Evolutionary conservation across 2,329 filamentous ascomycete species (phyloP), one percentile per base, ranked within the genome.

Genomic region (Colletotrichum sp.): DNA sequence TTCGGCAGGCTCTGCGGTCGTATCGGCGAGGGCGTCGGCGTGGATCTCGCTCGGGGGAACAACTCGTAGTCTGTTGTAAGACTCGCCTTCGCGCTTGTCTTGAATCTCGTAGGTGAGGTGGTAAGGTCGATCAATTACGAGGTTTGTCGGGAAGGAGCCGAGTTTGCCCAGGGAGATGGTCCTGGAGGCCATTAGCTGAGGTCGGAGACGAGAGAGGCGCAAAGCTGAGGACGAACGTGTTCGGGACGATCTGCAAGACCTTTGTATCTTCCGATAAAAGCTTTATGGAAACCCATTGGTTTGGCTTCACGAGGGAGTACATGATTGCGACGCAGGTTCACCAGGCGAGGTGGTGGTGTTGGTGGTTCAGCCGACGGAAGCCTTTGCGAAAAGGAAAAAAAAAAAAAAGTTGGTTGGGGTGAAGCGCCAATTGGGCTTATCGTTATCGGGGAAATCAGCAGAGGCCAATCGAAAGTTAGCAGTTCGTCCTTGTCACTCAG

Each of bases 91-190:
- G 30, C 88, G 85, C 81, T 91, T 92, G 80, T 98, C 95, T 78
- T 94, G 90, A 3, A 99, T 89, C 84, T 99, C 96, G 85, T 95
- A 99, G 1, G 96, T 99, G 76, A 98, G 88, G 86, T 98, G 92
- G 83, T 95, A 98, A 0, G 97, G 97, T 9, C 97, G 93, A n/a
- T 95, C 94, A 77, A 99, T 91, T 61, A 99, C 92, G 36, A 97
- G 91, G 82, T 99, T 98, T 68, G 95, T 93, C 18, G 95, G 94
- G 82, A 99, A 98, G 3, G 92, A 92, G 78, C 97, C 97, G 83
- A 97, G 98, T 91, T 98, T 99, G 72, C 96, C 96, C 39, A 99
- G 89, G 3, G 95, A 95, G 78, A 99, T 94, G 60, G 92, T 95
- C 55, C 96, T 98, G 80, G 18, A 43, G 72, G 67, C 21, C 9